phyloP scores from a whole-genome alignment of 2,329 filamentous ascomycete genomes.

The Sporothrix variecibatus region DNA sequence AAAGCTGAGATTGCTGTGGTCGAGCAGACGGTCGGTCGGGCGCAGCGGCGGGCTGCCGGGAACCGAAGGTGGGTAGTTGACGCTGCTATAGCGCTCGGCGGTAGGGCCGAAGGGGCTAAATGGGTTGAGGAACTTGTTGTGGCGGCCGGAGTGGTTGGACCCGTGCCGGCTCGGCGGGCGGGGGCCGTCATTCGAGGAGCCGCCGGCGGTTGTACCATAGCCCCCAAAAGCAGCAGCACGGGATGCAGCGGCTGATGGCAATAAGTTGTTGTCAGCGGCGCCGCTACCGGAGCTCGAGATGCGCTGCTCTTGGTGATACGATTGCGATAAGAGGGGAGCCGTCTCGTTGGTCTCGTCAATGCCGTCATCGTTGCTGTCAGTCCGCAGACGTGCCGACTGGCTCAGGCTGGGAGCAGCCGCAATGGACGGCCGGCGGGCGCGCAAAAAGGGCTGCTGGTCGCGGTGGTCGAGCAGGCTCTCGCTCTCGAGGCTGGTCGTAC shows the following conservation, averaged over 20 bases:
- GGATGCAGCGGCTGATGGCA: constrained; percentile 45
- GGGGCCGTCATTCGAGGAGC: constrained; percentile 40
- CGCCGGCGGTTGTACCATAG: constrained; percentile 39
- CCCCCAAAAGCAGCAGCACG: constrained; percentile 27
- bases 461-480: constrained; percentile 85
- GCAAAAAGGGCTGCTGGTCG: constrained; percentile 60
- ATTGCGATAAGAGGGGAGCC: constrained; percentile 55
- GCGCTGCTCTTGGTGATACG: neutral
- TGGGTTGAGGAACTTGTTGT: constrained; percentile 40
- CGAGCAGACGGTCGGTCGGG: constrained; percentile 46
- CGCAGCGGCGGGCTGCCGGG: constrained; percentile 62
- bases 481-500: constrained; percentile 86
- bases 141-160: constrained; percentile 56
- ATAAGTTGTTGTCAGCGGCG: constrained; percentile 19
- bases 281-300: constrained; percentile 28
- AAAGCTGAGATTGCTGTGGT: constrained; percentile 61
- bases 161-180: constrained; percentile 45
- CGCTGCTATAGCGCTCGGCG: constrained; percentile 58
- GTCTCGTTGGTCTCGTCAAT: constrained; percentile 51
- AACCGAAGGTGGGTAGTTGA: constrained; percentile 70
- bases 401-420: constrained; percentile 32
- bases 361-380: constrained; percentile 48
- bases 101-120: constrained; percentile 32
- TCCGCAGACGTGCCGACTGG: neutral
- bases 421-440: constrained; percentile 63